Base-by-base conservation (phyloP, 352 stramenopile species). In the Pythium periplocum region DNA sequence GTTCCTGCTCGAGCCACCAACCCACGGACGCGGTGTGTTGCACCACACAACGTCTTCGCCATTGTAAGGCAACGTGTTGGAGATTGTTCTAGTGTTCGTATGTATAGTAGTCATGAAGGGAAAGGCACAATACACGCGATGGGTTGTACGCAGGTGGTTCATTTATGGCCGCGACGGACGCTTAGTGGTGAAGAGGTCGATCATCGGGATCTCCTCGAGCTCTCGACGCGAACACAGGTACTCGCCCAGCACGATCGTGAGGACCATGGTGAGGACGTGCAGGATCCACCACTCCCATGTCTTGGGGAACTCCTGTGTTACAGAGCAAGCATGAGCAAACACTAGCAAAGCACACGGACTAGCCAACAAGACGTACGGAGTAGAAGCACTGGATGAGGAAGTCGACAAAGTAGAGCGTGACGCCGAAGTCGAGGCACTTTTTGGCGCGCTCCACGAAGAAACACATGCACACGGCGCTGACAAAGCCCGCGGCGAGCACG, bases 351-450 rank as follows among this genome's bases (percentile, higher is more conserved):
- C 17, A 26, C 17, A 0, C 17, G 17, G 17, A 26, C 17, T n/a
- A 6, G 26, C 9, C 26, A 38, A 34, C 10, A 17, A 6, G 3
- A 59, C 66, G 31, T 39, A 94, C 83, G 63, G 73, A 85, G 69
- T 96, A 96, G 62, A 93, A 86, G 47, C 73, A 82, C 56, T 90
- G 83, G 11, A 74, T 58, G 30, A 95, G 55, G 37, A 96, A 70
- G 56, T 96, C 83, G 37, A 96, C 70, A 55, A 95, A 89, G 66
- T 93, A 93, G 41, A 92, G 80, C 51, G 86, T 95, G 38, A 94
- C 76, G 47, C 85, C 86, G 78, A 96, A 96, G 66, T 96, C 86
- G 51, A 96, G 72, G 48, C 86, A 96, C 60, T 96, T 96, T 50
- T 96, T 96, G 40, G 86, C 83, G 30, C 86, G 79, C 65, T 96